phyloP scores from a whole-genome alignment of 768 basidiomycete genomes.

The Leccinum subgranulosum region DNA sequence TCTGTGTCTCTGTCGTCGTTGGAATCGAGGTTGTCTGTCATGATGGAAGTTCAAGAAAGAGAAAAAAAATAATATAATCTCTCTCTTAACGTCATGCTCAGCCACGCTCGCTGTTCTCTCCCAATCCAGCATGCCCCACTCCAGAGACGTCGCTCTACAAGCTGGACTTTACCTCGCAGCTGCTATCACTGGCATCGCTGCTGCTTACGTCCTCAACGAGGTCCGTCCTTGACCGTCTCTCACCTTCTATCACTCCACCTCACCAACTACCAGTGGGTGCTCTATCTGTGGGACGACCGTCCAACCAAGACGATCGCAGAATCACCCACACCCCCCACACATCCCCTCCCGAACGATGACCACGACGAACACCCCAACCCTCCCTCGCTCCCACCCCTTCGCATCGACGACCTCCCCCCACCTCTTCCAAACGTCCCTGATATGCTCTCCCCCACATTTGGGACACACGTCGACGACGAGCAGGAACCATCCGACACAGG shows the following conservation, averaged over 20 bases:
- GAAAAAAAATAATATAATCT: too few species aligned
- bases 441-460: background rate
- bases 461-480: background rate
- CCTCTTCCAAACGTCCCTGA: constrained; percentile 1
- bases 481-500: constrained; percentile 5
- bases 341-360: background rate
- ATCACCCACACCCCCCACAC: background rate
- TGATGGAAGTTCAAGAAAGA: background rate
- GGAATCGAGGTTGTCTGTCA: constrained; percentile 13
- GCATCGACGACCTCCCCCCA: constrained; percentile 8
- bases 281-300: constrained; percentile 2
- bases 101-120: background rate
- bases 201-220: constrained; percentile 19
- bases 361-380: too few species aligned
- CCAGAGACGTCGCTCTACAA: constrained; percentile 10
- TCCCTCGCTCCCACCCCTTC: constrained; percentile 2
- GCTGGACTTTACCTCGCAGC: constrained; percentile 7
- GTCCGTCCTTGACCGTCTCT: background rate
- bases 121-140: constrained; percentile 6
- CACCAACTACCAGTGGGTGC: constrained; percentile 10
- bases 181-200: constrained; percentile 17
- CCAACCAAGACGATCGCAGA: too few species aligned
- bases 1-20: constrained; percentile 23
- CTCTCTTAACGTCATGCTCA: background rate
- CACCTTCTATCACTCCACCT: background rate